phyloP scores from a whole-genome alignment of 208 protist genomes.

The Leishmania mexicana region DNA sequence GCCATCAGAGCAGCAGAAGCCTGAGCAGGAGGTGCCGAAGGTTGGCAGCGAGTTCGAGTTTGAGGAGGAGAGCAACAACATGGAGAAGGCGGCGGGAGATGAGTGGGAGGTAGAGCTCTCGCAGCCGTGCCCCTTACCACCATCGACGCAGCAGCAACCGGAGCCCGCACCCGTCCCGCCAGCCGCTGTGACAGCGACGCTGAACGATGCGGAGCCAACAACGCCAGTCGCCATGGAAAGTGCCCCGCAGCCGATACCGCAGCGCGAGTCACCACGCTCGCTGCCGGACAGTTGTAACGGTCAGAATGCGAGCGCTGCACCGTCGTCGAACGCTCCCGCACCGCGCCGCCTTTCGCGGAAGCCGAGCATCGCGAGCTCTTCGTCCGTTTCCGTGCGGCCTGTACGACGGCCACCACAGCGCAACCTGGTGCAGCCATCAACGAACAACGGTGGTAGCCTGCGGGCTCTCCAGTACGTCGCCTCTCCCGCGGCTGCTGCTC shows the following conservation, averaged over 20 bases:
- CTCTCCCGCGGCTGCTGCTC: background rate
- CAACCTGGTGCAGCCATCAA: background rate
- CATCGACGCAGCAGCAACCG: background rate
- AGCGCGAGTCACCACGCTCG: slow-evolving; percentile 8
- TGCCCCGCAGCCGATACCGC: slow-evolving; percentile 11
- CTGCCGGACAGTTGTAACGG: background rate
- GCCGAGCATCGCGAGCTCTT: slow-evolving; percentile 3
- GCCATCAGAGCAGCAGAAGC: background rate
- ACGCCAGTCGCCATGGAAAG: slow-evolving; percentile 13
- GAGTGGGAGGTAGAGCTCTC: slow-evolving; percentile 10
- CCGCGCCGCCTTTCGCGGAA: slow-evolving; percentile 1
- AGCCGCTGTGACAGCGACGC: background rate
- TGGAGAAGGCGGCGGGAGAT: background rate
- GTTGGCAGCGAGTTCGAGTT: background rate
- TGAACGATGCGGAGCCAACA: background rate
- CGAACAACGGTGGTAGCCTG: background rate
- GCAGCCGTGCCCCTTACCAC: background rate
- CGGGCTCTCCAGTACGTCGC: background rate
- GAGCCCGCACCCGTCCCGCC: background rate
- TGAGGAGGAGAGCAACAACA: background rate
- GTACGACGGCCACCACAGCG: slow-evolving; percentile 10
- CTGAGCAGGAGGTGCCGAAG: background rate
- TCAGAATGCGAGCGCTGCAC: background rate
- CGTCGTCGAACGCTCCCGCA: background rate
- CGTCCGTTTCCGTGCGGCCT: background rate